These are phyloP conservation scores for Fusarium sp. DNA, from an alignment of 2,329 filamentous ascomycete species.

Conservation along the genomic window DNA sequence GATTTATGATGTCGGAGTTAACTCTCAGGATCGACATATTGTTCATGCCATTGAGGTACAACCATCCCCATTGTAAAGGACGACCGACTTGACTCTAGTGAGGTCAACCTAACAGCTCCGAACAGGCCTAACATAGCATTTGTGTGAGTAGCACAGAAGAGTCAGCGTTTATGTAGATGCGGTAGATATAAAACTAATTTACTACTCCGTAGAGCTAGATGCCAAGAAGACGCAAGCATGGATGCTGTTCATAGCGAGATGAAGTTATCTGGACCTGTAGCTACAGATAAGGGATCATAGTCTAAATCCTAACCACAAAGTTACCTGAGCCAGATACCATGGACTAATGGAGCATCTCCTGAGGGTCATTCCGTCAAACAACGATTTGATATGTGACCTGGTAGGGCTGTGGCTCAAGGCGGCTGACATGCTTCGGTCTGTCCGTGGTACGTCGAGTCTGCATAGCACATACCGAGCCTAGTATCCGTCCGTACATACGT, in stretches of 20 bases:
- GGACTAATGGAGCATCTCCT: too few relatives aligned
- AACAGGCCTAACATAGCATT: neutral
- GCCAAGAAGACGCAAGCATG: slow-evolving; percentile 30
- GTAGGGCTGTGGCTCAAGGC: slow-evolving; percentile 38
- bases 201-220: neutral
- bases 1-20: too few relatives aligned
- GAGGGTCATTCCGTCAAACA: too few relatives aligned
- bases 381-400: slow-evolving; percentile 14
- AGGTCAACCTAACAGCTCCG: neutral
- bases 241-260: slow-evolving; percentile 23
- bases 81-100: neutral
- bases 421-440: slow-evolving; percentile 43
- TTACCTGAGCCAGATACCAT: neutral
- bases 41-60: too few relatives aligned
- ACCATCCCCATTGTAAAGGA: too few relatives aligned
- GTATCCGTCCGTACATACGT: too few relatives aligned
- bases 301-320: slow-evolving; percentile 4
- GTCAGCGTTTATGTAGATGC: slow-evolving; percentile 5
- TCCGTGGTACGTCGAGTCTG: slow-evolving; percentile 26
- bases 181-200: neutral
- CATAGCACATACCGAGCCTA: neutral
- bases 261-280: slow-evolving; percentile 24
- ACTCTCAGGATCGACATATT: too few relatives aligned
- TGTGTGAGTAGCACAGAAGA: neutral
- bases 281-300: slow-evolving; percentile 1